Conservation (phyloP, 257 asterid genomes). For the Salvia miltiorrhiza region DNA sequence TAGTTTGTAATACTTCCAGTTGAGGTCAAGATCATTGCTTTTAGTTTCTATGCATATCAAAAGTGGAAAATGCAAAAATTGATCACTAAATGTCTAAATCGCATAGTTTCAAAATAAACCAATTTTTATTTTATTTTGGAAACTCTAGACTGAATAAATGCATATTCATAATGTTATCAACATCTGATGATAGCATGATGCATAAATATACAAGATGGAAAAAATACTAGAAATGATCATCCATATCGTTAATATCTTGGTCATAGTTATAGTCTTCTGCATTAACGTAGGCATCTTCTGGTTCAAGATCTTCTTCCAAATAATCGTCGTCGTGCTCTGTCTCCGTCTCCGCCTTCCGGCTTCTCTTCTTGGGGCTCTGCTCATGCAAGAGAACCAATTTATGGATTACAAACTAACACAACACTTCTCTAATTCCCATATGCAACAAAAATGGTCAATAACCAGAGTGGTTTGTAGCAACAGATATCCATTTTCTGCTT, state of each 20-base stretch:
- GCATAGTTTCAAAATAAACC: too few relatives aligned
- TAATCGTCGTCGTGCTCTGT: conserved; percentile 1
- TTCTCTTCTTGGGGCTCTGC: conserved; percentile 34
- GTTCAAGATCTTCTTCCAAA: conserved; percentile 13
- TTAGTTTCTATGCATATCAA: not conserved
- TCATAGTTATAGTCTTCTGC: conserved; percentile 28
- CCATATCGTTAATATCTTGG: conserved; percentile 19
- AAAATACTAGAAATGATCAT: conserved; percentile 10
- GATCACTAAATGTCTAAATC: too few relatives aligned
- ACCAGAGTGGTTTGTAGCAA: too few relatives aligned
- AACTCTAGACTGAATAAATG: too few relatives aligned
- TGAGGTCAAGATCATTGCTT: not conserved
- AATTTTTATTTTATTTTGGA: too few relatives aligned
- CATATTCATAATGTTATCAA: too few relatives aligned
- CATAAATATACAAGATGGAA: not conserved
- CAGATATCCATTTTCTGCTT: not conserved
- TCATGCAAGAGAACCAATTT: conserved; percentile 17
- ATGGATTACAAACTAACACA: not conserved
- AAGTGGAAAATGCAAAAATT: too few relatives aligned
- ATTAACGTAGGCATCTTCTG: conserved; percentile 18
- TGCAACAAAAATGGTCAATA: not conserved
- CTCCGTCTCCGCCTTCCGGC: conserved; percentile 5
- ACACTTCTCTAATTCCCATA: not conserved
- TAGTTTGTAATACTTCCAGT: not conserved
- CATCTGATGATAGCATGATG: not conserved